phyloP scores from a whole-genome alignment of 2,329 filamentous ascomycete genomes.

The Fusarium sambucinum region DNA sequence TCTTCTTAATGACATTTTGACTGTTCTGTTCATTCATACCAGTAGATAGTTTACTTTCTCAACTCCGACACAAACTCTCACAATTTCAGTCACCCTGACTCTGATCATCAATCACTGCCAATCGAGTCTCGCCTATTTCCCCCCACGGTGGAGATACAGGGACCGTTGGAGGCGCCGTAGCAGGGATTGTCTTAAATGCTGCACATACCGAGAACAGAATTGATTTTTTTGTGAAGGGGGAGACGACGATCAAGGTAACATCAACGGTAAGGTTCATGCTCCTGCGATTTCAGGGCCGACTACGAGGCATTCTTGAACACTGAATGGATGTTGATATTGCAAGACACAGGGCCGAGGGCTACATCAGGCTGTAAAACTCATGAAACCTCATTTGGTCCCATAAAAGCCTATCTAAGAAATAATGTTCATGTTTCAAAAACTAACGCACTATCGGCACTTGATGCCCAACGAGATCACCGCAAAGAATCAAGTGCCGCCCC shows the following conservation, averaged over 20 bases:
- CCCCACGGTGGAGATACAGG: conserved; percentile 17
- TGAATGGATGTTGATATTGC: neutral
- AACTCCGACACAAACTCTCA: neutral
- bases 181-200: conserved; percentile 9
- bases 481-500: neutral
- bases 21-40: neutral
- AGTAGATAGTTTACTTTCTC: neutral
- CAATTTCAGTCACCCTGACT: neutral
- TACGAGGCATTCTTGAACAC: conserved; percentile 2
- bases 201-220: conserved; percentile 13
- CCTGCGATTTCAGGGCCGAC: conserved; percentile 5
- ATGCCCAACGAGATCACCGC: neutral
- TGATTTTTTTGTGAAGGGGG: conserved; percentile 1
- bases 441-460: conserved; percentile 1
- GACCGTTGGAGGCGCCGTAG: conserved; percentile 1
- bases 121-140: neutral
- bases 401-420: neutral
- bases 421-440: neutral
- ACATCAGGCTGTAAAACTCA: neutral
- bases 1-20: too few species aligned
- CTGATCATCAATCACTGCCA: neutral
- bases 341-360: conserved; percentile 11
- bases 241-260: conserved; percentile 8
- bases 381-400: neutral
- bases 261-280: neutral